Percentiles rank a stretch among this genome's conserved stretches.
Conservation (phyloP, 2,329 filamentous ascomycete genomes). For the Phyllosticta paracitricarpa region DNA sequence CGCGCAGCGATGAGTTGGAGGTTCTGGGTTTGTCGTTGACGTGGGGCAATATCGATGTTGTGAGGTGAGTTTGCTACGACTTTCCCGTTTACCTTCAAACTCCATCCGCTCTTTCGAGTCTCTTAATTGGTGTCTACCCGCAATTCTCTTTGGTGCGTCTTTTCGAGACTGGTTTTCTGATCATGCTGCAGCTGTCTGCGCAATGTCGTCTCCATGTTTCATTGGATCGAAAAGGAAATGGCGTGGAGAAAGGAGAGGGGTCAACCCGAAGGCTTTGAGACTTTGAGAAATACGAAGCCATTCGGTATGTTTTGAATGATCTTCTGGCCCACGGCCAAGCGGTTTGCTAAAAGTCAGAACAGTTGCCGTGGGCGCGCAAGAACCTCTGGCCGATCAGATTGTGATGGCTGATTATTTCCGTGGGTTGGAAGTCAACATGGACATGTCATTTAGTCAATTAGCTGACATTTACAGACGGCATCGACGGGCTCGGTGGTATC, state of each 20-base stretch:
- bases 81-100: background rate
- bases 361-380: slow-evolving; percentile 76
- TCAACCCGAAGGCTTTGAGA: slow-evolving; percentile 59
- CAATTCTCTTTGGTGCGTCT: background rate
- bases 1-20: slow-evolving; percentile 74
- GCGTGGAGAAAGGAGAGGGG: slow-evolving; percentile 67
- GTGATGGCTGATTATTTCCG: slow-evolving; percentile 68
- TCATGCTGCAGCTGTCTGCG: slow-evolving; percentile 56
- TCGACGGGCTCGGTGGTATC: slow-evolving; percentile 40
- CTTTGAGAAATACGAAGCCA: slow-evolving; percentile 63
- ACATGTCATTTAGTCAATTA: background rate
- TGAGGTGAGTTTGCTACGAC: slow-evolving; percentile 47
- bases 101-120: background rate
- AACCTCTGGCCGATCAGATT: slow-evolving; percentile 73
- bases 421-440: slow-evolving; percentile 34
- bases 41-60: slow-evolving; percentile 84
- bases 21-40: slow-evolving; percentile 78
- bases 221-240: slow-evolving; percentile 82
- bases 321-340: background rate
- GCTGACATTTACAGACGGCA: slow-evolving; percentile 29
- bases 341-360: background rate
- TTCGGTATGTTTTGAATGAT: slow-evolving; percentile 34
- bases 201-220: slow-evolving; percentile 84
- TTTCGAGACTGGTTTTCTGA: background rate
- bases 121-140: background rate